These are phyloP conservation scores for Suillus bovinus DNA, from an alignment of 768 basidiomycete genomes.

Conservation along the genomic window DNA sequence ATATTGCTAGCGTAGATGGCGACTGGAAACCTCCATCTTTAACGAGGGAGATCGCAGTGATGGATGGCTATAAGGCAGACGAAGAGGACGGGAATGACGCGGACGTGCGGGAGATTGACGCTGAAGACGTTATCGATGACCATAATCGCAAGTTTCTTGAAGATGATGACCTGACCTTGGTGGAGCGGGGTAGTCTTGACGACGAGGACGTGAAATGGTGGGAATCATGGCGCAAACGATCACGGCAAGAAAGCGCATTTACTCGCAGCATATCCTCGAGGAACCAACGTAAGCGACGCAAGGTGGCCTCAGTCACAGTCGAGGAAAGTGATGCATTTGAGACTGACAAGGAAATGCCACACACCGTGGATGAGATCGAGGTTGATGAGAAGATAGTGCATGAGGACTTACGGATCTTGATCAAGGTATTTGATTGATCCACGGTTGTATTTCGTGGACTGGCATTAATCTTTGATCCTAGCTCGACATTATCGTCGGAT, in stretches of 20 bases:
- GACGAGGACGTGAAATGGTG: constrained; percentile 61
- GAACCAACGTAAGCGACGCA: constrained; percentile 44
- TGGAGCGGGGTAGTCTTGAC: constrained; percentile 45
- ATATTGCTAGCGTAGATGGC: constrained; percentile 56
- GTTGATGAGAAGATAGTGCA: constrained; percentile 63
- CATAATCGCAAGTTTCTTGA: constrained; percentile 25
- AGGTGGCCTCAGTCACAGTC: constrained; percentile 32
- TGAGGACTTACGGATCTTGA: constrained; percentile 89
- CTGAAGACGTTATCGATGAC: constrained; percentile 15
- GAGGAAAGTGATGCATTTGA: constrained; percentile 25
- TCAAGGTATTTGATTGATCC: constrained; percentile 64
- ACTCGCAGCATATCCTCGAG: constrained; percentile 25
- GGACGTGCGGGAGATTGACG: constrained; percentile 16
- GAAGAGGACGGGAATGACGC: constrained; percentile 29
- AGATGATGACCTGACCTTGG: constrained; percentile 24
- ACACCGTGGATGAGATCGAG: constrained; percentile 60
- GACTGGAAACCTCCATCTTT: constrained; percentile 31
- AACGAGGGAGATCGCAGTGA: constrained; percentile 22
- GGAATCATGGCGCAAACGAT: constrained; percentile 67
- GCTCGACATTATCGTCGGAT: constrained; percentile 95
- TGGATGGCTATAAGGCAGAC: constrained; percentile 25
- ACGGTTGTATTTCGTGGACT: constrained; percentile 6
- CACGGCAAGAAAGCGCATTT: constrained; percentile 32
- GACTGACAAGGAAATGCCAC: constrained; percentile 44
- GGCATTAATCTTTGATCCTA: constrained; percentile 29